Evolutionary conservation across 768 basidiomycete species (phyloP).

Genomic region (Calocybe indica): DNA sequence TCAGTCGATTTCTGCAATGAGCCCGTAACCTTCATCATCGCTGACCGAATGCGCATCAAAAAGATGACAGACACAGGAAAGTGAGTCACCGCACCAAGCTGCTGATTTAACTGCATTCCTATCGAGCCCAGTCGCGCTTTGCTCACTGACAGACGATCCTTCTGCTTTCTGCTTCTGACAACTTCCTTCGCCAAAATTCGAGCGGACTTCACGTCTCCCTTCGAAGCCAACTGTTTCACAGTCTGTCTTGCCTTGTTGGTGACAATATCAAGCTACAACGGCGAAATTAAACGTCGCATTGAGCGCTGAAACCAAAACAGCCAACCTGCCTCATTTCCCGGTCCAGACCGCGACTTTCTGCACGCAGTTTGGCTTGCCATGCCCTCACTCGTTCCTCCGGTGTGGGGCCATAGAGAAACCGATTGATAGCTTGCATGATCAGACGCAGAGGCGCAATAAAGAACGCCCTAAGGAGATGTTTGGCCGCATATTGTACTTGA

Average conservation of each 20-base stretch:
- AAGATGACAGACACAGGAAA: conserved; percentile 1
- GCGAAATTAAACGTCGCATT: conserved; percentile 5
- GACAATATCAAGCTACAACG: conserved; percentile 68
- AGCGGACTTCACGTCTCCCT: conserved; percentile 90
- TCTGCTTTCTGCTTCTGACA: conserved; percentile 93
- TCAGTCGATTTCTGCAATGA: conserved; percentile 96
- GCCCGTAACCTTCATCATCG: conserved; percentile 97
- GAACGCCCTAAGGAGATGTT: neutral
- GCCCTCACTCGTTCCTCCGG: conserved; percentile 88
- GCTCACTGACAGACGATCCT: conserved; percentile 84
- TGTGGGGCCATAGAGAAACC: conserved; percentile 93
- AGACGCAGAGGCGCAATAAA: neutral
- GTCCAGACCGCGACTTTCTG: conserved; percentile 79
- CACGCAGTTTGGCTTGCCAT: conserved; percentile 87
- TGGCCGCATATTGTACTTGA: neutral
- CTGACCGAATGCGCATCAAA: conserved; percentile 31
- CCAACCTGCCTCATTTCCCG: conserved; percentile 94
- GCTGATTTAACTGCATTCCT: conserved; percentile 82
- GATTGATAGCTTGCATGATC: conserved; percentile 80
- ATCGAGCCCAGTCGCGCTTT: conserved; percentile 93
- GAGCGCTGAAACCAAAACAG: conserved; percentile 1
- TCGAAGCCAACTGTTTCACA: conserved; percentile 85
- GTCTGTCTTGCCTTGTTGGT: conserved; percentile 74
- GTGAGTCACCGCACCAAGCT: conserved; percentile 62
- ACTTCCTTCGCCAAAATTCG: conserved; percentile 90